Percentiles rank a stretch among this genome's conserved stretches.
Conservation (phyloP, 306 rosid species). For the Begonia masoniana region DNA sequence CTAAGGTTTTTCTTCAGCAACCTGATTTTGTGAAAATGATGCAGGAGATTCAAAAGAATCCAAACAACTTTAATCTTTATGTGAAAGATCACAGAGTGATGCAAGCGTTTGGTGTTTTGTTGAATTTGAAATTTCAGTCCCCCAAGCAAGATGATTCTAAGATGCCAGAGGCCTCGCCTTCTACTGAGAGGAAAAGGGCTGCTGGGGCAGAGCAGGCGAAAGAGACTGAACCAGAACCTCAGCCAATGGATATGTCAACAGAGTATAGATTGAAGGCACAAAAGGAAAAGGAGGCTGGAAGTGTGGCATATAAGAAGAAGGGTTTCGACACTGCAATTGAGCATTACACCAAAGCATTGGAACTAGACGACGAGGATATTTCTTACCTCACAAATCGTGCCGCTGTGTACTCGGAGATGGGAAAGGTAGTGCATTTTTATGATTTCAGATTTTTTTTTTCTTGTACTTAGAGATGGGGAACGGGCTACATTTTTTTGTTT, state of each 20-base stretch:
- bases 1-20: no score
- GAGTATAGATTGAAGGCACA: no score
- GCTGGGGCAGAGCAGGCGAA: slow-evolving; percentile 45
- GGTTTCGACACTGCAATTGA: slow-evolving; percentile 71
- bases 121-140: no score
- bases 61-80: slow-evolving; percentile 44
- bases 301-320: slow-evolving; percentile 86
- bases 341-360: slow-evolving; percentile 70
- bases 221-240: slow-evolving; percentile 38
- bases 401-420: slow-evolving; percentile 87
- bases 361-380: slow-evolving; percentile 71
- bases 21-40: no score
- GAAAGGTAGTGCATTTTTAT: slow-evolving; percentile 38
- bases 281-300: slow-evolving; percentile 80
- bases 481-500: no score
- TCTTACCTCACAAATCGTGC: slow-evolving; percentile 75
- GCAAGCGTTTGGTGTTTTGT: no score
- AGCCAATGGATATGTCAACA: slow-evolving; percentile 33
- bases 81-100: slow-evolving; percentile 83
- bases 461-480: no score
- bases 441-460: no score
- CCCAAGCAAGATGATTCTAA: slow-evolving; percentile 40
- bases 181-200: slow-evolving; percentile 36
- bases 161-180: slow-evolving; percentile 34
- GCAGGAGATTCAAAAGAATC: slow-evolving; percentile 84